These are phyloP conservation scores for Candida hungchunana DNA, from an alignment of 805 yeast genomes.

Conservation along the genomic window DNA sequence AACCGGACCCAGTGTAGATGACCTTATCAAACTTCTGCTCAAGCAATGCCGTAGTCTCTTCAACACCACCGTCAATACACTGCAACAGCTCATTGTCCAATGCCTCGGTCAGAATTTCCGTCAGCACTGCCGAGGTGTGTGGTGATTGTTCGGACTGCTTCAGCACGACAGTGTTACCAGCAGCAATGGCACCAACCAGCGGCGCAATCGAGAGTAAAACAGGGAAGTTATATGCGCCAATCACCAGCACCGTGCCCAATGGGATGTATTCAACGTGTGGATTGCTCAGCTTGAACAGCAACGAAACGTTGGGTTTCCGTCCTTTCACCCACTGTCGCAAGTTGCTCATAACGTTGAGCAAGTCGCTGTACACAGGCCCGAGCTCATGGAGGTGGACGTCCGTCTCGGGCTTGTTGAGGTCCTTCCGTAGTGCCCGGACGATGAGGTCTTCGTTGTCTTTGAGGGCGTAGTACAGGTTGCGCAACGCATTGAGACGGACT, in stretches of 20 bases:
- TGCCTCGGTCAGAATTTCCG: conserved; percentile 48
- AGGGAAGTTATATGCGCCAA: conserved; percentile 84
- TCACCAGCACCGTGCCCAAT: conserved; percentile 65
- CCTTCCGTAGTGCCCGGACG: conserved; percentile 54
- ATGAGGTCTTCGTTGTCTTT: conserved; percentile 53
- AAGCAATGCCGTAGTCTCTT: conserved; percentile 55
- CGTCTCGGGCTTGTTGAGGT: conserved; percentile 58
- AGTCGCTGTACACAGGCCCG: conserved; percentile 46
- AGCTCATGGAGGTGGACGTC: conserved; percentile 66
- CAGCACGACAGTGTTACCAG: conserved; percentile 68
- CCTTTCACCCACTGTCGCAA: conserved; percentile 61
- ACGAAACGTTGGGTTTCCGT: conserved; percentile 25
- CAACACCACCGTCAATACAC: conserved; percentile 69
- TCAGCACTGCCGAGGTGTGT: conserved; percentile 49
- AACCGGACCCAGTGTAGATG: conserved; percentile 76
- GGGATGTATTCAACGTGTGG: conserved; percentile 32
- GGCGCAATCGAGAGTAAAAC: conserved; percentile 59
- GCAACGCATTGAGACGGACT: conserved; percentile 56
- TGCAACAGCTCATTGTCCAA: conserved; percentile 54
- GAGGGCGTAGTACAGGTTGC: conserved; percentile 61
- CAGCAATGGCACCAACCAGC: conserved; percentile 74
- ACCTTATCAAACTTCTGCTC: conserved; percentile 71
- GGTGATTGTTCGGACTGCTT: conserved; percentile 61
- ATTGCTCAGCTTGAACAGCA: conserved; percentile 17
- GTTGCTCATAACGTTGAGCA: conserved; percentile 53